Conservation (phyloP, 257 asterid genomes). For the Solanum ossicruentum region DNA sequence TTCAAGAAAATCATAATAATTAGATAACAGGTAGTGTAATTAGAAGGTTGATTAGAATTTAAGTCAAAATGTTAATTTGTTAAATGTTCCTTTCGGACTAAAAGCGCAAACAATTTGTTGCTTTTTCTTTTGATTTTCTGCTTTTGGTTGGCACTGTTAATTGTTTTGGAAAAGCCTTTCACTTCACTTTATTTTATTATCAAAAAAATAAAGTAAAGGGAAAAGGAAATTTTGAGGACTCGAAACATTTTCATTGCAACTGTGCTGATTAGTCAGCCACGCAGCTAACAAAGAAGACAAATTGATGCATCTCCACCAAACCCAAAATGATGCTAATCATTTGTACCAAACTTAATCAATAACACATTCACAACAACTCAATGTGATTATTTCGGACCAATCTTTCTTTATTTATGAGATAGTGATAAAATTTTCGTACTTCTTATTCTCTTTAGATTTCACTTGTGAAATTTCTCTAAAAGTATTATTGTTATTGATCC, state of each 20-base stretch:
- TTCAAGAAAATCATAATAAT: not conserved
- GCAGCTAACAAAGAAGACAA: not conserved
- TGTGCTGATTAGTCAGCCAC: not conserved
- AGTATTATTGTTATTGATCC: not conserved
- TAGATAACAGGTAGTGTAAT: not conserved
- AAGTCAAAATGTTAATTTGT: not conserved
- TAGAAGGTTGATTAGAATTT: not conserved
- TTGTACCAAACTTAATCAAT: not conserved
- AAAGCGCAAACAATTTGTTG: not conserved
- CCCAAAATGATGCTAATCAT: not conserved
- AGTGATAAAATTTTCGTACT: too few relatives aligned
- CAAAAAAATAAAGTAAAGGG: not conserved
- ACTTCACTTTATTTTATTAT: not conserved
- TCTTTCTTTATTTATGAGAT: accelerated
- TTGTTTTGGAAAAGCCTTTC: not conserved
- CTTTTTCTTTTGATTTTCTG: not conserved
- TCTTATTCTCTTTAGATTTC: accelerated
- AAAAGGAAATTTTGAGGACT: not conserved
- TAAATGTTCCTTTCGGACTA: not conserved
- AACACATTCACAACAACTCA: not conserved
- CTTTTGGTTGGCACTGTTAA: not conserved
- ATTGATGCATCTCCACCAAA: not conserved
- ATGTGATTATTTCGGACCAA: too few relatives aligned
- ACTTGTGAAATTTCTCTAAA: too few relatives aligned
- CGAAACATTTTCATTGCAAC: not conserved